These are phyloP conservation scores for Candida dajiaensis DNA, from an alignment of 805 yeast species.

Conservation along the genomic window DNA sequence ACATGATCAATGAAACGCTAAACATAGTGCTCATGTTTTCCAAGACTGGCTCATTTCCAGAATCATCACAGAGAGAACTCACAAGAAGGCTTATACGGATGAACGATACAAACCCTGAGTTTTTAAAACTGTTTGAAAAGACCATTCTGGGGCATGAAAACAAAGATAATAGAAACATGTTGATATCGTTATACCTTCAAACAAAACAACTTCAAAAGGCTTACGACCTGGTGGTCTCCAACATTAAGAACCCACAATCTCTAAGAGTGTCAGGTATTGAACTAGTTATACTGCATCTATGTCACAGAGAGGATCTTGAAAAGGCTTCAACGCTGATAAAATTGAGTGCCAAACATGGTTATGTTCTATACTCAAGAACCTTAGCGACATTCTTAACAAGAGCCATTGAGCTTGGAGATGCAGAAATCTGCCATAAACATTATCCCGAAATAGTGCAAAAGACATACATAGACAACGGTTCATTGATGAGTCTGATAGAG, in stretches of 20 bases:
- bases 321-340: slow-evolving; percentile 6
- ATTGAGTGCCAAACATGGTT: background rate
- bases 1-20: background rate
- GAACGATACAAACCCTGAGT: background rate
- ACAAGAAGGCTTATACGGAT: background rate
- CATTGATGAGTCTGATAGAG: slow-evolving; percentile 12
- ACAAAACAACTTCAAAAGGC: slow-evolving; percentile 6
- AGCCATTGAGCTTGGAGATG: slow-evolving; percentile 7
- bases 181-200: slow-evolving; percentile 8
- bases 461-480: slow-evolving; percentile 12
- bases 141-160: background rate
- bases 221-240: background rate
- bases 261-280: slow-evolving; percentile 9
- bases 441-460: slow-evolving; percentile 5
- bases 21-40: background rate
- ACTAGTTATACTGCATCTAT: slow-evolving; percentile 8
- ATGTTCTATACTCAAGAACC: slow-evolving; percentile 14
- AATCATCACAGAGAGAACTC: background rate
- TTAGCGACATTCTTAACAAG: slow-evolving; percentile 6
- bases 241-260: background rate
- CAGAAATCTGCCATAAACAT: slow-evolving; percentile 1
- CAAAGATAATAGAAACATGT: background rate
- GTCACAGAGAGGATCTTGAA: slow-evolving; percentile 4
- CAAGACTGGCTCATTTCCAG: background rate
- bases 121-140: background rate